Percentiles rank a stretch among this genome's conserved stretches.
Conservation (phyloP, 495 filamentous ascomycete genomes). For the Chaetomium fimeti region DNA sequence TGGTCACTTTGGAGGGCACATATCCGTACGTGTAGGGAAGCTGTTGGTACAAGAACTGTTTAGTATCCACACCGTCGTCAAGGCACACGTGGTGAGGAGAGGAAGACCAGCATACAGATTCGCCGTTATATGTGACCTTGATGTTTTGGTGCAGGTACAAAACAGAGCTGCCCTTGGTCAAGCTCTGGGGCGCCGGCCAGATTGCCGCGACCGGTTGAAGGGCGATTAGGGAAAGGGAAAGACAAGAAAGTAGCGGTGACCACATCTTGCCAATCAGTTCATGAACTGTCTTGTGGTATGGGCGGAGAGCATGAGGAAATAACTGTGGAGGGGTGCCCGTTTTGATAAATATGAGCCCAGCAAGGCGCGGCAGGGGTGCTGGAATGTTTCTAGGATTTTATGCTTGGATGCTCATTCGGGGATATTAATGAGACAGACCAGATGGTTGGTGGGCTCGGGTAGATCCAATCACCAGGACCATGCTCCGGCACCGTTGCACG, state of each 20-base stretch:
- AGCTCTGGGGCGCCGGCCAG: slow-evolving; percentile 59
- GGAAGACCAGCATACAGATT: slow-evolving; percentile 46
- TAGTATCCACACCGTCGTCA: slow-evolving; percentile 27
- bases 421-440: slow-evolving; percentile 18
- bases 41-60: slow-evolving; percentile 39
- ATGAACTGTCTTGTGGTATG: slow-evolving; percentile 2
- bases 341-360: background rate
- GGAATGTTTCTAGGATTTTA: slow-evolving; percentile 21
- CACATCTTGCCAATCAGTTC: slow-evolving; percentile 28
- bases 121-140: slow-evolving; percentile 56
- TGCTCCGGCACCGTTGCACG: slow-evolving; percentile 16
- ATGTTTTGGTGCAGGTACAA: slow-evolving; percentile 57
- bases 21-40: slow-evolving; percentile 46
- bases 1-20: slow-evolving; percentile 38
- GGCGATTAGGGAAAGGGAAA: slow-evolving; percentile 39
- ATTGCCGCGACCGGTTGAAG: slow-evolving; percentile 46
- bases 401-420: slow-evolving; percentile 8
- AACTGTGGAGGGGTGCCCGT: background rate
- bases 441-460: slow-evolving; percentile 10
- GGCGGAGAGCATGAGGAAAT: background rate
- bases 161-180: slow-evolving; percentile 52
- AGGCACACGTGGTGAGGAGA: slow-evolving; percentile 10
- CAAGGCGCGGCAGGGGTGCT: background rate
- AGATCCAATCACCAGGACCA: slow-evolving; percentile 17
- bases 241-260: slow-evolving; percentile 32